phyloP scores from a whole-genome alignment of 2,329 filamentous ascomycete species.

The Colletotrichum kahawae region DNA sequence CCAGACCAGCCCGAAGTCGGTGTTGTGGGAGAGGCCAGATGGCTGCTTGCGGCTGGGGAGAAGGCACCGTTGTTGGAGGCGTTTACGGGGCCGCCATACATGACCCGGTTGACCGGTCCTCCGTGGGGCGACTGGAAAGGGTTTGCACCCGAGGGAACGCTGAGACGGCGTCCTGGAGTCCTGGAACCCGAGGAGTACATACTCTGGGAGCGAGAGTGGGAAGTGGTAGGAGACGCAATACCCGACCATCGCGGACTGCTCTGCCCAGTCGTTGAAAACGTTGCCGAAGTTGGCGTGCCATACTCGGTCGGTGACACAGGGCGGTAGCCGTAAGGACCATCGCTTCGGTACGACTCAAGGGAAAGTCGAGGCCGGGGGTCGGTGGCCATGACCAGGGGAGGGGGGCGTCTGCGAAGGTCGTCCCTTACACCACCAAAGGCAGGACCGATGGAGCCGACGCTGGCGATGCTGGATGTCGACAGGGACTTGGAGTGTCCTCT shows the following conservation, averaged over 20 bases:
- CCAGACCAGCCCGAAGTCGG: conserved; percentile 64
- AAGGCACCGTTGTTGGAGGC: conserved; percentile 60
- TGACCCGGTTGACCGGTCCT: conserved; percentile 59
- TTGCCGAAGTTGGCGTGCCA: conserved; percentile 83
- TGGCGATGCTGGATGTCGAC: conserved; percentile 86
- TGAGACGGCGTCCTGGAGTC: conserved; percentile 76
- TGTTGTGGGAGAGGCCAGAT: conserved; percentile 69
- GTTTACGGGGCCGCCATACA: conserved; percentile 58
- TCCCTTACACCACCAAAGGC: conserved; percentile 67
- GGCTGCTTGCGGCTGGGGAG: conserved; percentile 61
- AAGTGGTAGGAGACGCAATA: conserved; percentile 74
- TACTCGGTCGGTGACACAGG: conserved; percentile 75
- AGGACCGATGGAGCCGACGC: conserved; percentile 70
- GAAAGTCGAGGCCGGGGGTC: conserved; percentile 72
- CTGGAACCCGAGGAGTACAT: conserved; percentile 71
- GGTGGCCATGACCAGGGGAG: conserved; percentile 78
- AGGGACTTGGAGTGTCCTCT: conserved; percentile 85
- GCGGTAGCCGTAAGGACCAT: conserved; percentile 69
- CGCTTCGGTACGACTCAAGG: conserved; percentile 71
- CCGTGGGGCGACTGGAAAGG: conserved; percentile 74
- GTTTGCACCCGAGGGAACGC: conserved; percentile 77
- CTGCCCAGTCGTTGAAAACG: conserved; percentile 73
- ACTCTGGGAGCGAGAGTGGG: conserved; percentile 72
- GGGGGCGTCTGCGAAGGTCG: conserved; percentile 74
- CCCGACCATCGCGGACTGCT: conserved; percentile 78